Evolutionary conservation across 495 filamentous ascomycete genomes (phyloP), one percentile per base, ranked within the genome.

Genomic region (Durotheca rogersii): DNA sequence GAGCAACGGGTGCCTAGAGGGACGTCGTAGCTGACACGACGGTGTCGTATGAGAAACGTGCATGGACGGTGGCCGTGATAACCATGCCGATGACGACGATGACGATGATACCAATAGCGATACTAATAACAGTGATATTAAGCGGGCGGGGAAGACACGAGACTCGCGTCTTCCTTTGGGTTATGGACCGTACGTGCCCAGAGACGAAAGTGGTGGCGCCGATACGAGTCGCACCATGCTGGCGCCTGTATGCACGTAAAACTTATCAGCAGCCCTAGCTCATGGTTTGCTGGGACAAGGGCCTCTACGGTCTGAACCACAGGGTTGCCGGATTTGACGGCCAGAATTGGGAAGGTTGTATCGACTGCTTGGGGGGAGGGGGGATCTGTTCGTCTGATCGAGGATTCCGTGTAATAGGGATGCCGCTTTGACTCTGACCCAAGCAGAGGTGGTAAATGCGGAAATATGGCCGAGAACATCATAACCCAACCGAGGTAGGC

Each of bases 391-490:
- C 43, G 44, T 44, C 40, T 45, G 49, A 53, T 49, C 45, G 44
- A 48, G 55, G 48, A 53, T 30, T n/a, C n/a, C n/a, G n/a, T n/a
- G 39, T 50, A 9, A 49, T 48, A 44, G 49, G 55, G 55, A 48
- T 48, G 38, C 43, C 45, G 48, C 55, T 48, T 58, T 34, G 49
- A 46, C 55, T 27, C 34, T 20, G 36, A 39, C 20, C 15, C 19
- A 39, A 23, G 18, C 9, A 39, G 25, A 23, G 36, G 25, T 58
- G 38, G 55, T 45, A 40, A 50, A 58, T 58, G 43, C 49, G 55
- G 55, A 53, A 51, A 53, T 58, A 58, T 58, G 40, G 31, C 55
- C 55, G 55, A 58, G 49, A 58, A 41, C 42, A 44, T 53, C 40
- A 46, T 53, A 45, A 44, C 37, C 40, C 44, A 44, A 58, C 55